phyloP scores from a whole-genome alignment of 495 filamentous ascomycete species.

The Gamarada debralockiae region DNA sequence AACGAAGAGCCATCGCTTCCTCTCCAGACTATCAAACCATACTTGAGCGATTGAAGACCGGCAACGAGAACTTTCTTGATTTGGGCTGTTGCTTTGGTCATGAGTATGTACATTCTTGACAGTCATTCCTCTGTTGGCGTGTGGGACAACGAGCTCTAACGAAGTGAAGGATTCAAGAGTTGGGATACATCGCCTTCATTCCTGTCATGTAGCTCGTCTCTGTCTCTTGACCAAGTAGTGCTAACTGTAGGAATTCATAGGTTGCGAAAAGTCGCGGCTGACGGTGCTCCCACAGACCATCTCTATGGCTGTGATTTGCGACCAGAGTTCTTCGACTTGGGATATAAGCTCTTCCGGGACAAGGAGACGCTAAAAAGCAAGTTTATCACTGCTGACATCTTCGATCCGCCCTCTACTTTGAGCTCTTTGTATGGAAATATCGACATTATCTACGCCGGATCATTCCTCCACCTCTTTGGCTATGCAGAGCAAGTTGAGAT shows the following conservation, averaged over 20 bases:
- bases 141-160: no score
- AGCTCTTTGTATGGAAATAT: slow-evolving; percentile 38
- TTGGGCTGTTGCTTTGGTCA: slow-evolving; percentile 49
- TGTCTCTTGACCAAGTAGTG: no score
- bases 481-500: slow-evolving; percentile 47
- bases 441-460: slow-evolving; percentile 50
- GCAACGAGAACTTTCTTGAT: slow-evolving; percentile 35
- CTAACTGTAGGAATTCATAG: no score
- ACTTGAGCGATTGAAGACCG: slow-evolving; percentile 22
- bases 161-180: no score
- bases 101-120: slow-evolving; percentile 13
- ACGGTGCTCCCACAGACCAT: slow-evolving; percentile 37
- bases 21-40: slow-evolving; percentile 6
- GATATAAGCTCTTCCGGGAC: slow-evolving; percentile 50
- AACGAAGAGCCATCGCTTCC: slow-evolving; percentile 15
- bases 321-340: slow-evolving; percentile 46
- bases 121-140: no score
- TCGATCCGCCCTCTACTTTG: slow-evolving; percentile 37
- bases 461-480: slow-evolving; percentile 60
- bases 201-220: no score
- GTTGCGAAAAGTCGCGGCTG: slow-evolving; percentile 37
- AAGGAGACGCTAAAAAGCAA: slow-evolving; percentile 33
- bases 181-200: no score
- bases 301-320: slow-evolving; percentile 44
- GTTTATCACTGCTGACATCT: slow-evolving; percentile 50